Base-by-base conservation (phyloP, 306 rosid species). In the Prunus dulcis region DNA sequence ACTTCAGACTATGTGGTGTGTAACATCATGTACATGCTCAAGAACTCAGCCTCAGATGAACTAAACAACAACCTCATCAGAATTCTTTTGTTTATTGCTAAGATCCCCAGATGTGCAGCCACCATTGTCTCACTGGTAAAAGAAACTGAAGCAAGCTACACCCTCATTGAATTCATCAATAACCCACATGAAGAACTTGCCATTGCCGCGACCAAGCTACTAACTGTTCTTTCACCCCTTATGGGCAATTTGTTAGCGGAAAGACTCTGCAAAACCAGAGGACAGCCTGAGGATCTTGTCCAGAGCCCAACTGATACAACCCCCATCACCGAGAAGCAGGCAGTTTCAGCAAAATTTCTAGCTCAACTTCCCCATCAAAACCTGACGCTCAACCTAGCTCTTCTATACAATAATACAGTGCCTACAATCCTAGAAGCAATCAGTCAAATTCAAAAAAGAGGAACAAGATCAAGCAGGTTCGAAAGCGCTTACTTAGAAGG, bases 331-430 rank as follows among this genome's bases (percentile, higher is more conserved):
- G 82, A 84, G 69, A 77, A 72, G 82, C 90, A 81, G 19, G 87
- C 90, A 69, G 76, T 82, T 58, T 81, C 90, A 7, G 88, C 73
- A 18, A 80, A 79, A 43, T 77, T 82, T 47, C 58, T 87, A 19
- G 83, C 86, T 7, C 68, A 52, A 74, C 88, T 87, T 43, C 88
- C 88, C 49, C 87, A 81, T 34, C 74, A 76, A 28, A 81, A 82
- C 74, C 38, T 79, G 43, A 64, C 86, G 1, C 87, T 86, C 20
- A 86, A 83, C 71, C 73, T 71, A 38, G 76, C 81, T 63, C 80
- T 83, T 47, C 84, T 78, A 3, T 25, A 43, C 38, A 79, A 68
- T 73, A 81, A 79, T 76, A 47, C 50, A 27, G 84, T 86, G 57
- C 86, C 84, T 14, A 49, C 71, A 45, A 76, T 86, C 73, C 53